Evolutionary conservation across 2,329 filamentous ascomycete genomes (phyloP), one percentile per base, ranked within the genome.

Genomic region (Emydomyces testavorans): DNA sequence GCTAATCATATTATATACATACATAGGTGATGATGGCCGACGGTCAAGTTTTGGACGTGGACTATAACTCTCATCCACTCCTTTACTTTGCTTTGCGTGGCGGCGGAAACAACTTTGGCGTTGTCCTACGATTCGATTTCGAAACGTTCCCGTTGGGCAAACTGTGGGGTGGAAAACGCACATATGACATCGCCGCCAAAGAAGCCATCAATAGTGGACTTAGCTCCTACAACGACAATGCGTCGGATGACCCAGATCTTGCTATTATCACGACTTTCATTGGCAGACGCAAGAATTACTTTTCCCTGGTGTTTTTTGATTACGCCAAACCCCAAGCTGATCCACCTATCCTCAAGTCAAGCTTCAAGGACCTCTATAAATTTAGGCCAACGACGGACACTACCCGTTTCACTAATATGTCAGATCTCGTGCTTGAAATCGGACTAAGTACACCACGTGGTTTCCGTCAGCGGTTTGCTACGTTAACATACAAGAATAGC

Each of bases 41-140:
- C 46, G 69, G 69, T 0, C 52, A 55, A 5, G 57, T 69, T 31
- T 56, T 66, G 15, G 60, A 56, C 2, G 64, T 64, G 0, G 73
- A 60, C 28, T 46, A 49, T 6, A 49, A 49, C 0, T 49, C 44
- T 6, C 68, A 78, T 39, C 18, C 58, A 0, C 71, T 74, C 37
- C 60, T 75, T 2, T 75, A 73, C 58, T 75, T 70, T 71, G 69
- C 65, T 15, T 50, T 73, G 24, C 60, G 63, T 4, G 71, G 70
- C n/a, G 70, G 69, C 1, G 69, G 69, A 0, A 65, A 69, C 50
- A 71, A 68, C 46, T 72, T 54, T 40, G 53, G 53, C 21, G 57
- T 68, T 34, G 62, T 68, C 46, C 65, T 70, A 13, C 59, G 56
- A 7, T 67, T 67, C 50, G 64, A 69, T 18, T 39, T 47, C 36